These are phyloP conservation scores for Starmerella potacharoeniae DNA, from an alignment of 805 yeast genomes.

Conservation along the genomic window DNA sequence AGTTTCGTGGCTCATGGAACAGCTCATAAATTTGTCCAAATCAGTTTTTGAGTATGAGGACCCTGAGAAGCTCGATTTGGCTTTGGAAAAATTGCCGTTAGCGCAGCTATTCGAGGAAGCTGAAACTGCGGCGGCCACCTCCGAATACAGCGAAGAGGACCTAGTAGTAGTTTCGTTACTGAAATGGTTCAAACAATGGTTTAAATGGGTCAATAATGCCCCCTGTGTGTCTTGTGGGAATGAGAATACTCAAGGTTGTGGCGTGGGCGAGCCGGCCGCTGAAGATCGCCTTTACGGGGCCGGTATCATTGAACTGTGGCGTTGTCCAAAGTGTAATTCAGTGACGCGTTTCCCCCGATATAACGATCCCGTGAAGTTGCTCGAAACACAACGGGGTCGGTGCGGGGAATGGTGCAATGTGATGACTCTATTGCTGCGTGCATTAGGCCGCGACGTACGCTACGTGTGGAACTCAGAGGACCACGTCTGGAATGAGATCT, in stretches of 20 bases:
- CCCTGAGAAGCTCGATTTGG: conserved; percentile 39
- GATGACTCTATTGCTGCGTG: conserved; percentile 55
- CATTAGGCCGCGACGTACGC: conserved; percentile 54
- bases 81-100: conserved; percentile 52
- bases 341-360: conserved; percentile 62
- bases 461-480: conserved; percentile 85
- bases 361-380: conserved; percentile 50
- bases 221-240: conserved; percentile 45
- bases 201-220: conserved; percentile 72
- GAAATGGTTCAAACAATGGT: conserved; percentile 66
- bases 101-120: conserved; percentile 49
- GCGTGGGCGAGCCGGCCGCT: conserved; percentile 35
- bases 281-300: conserved; percentile 44
- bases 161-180: conserved; percentile 46
- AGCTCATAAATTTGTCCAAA: not conserved
- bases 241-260: conserved; percentile 32
- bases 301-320: conserved; percentile 49
- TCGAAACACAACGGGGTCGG: conserved; percentile 58
- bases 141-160: conserved; percentile 40
- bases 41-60: conserved; percentile 31
- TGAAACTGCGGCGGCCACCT: conserved; percentile 31
- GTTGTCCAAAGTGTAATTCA: conserved; percentile 42
- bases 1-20: not conserved
- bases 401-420: conserved; percentile 96
- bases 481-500: conserved; percentile 91